Evolutionary conservation across 495 filamentous ascomycete species (phyloP), one percentile per base, ranked within the genome.

Genomic region (Neurospora sp.): DNA sequence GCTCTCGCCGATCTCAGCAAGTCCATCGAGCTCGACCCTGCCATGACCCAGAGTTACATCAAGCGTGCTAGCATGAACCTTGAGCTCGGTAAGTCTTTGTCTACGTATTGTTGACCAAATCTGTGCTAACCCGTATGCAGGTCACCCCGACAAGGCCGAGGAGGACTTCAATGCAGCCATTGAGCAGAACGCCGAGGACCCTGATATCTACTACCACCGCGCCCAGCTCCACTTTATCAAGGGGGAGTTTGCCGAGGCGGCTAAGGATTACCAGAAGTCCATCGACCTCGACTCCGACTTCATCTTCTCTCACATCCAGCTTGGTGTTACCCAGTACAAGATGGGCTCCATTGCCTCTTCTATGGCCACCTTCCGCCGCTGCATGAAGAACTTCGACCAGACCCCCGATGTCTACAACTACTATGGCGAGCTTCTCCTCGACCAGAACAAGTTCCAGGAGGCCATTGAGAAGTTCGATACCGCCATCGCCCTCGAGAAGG

Each of bases 241-340:
- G 70, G 89, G 91, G 27, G 94, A 98, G 82, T 97, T 97, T 77
- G 89, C 90, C 69, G 92, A 96, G 69, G 96, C 96, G 14, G 94
- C 95, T 31, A 97, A 96, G 84, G 96, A 99, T 82, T 99, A 99
- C 83, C 96, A 99, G 80, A 97, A 97, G 84, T 98, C 96, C 22
- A 99, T 99, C 79, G 96, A 98, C 77, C 89, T 99, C 46, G 96
- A 99, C 86, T 85, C 87, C 61, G 90, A 92, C 71, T 99, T 99
- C 82, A 99, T 99, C 85, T 99, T 96, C 87, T 98, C 96, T 11
- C 96, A 99, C 86, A 98, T 99, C 77, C 96, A 99, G 81, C 92
- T 99, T 70, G 96, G 96, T 83, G 96, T 99, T 48, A 99, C 96
- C 65, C 96, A 99, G 83, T 99, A 99, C 85, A 99, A 99, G 90